phyloP scores from a whole-genome alignment of 129 eudicot species.

The Kitagawia praeruptora region DNA sequence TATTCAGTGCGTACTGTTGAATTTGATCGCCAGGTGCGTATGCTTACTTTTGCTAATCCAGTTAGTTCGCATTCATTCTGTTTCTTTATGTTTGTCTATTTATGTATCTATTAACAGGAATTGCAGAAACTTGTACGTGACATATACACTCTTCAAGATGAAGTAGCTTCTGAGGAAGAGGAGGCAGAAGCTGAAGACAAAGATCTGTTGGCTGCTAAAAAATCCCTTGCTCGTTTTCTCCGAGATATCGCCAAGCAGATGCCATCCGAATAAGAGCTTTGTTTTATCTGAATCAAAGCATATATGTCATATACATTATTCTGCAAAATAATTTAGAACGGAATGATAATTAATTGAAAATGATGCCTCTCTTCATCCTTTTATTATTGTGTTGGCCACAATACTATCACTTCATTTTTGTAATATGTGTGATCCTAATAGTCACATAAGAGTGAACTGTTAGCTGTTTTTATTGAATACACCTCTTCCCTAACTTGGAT shows the following conservation, averaged over 20 bases:
- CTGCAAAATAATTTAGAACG: not conserved
- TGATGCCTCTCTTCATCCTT: not conserved
- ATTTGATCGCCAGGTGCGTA: slow-evolving; percentile 87
- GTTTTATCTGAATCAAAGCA: not conserved
- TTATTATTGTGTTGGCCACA: not conserved
- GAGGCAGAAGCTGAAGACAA: slow-evolving; percentile 41
- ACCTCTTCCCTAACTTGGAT: not conserved
- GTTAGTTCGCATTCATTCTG: not conserved
- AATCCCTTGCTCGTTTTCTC: slow-evolving; percentile 58
- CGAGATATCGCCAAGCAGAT: slow-evolving; percentile 51
- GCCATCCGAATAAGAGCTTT: slow-evolving; percentile 30
- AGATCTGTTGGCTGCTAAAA: slow-evolving; percentile 38
- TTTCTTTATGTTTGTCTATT: not conserved
- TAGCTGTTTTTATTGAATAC: not conserved
- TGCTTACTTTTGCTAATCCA: not conserved
- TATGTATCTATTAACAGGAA: slow-evolving; percentile 35
- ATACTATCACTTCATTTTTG: not conserved
- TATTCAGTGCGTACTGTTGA: slow-evolving; percentile 73
- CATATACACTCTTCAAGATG: slow-evolving; percentile 41
- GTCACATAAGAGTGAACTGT: not conserved
- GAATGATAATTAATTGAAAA: not conserved
- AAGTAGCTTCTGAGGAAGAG: slow-evolving; percentile 31
- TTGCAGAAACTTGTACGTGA: slow-evolving; percentile 64
- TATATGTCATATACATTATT: not conserved
- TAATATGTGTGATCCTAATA: not conserved